Evolutionary conservation across 2,329 filamentous ascomycete species (phyloP), one percentile per base, ranked within the genome.

Genomic region (Hymenoscyphus fructigenus): DNA sequence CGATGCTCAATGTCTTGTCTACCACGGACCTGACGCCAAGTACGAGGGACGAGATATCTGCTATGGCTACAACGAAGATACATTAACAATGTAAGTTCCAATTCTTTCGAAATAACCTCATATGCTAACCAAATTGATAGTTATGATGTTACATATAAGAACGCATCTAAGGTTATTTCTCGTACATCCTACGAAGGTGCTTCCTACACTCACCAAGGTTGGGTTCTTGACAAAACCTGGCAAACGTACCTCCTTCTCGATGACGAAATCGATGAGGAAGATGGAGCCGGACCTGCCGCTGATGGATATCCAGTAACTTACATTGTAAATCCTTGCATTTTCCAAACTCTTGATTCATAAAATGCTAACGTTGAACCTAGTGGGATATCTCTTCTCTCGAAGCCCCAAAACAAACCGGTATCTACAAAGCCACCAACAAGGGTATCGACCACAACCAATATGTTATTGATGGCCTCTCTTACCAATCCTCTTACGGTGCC

Each of bases 191-290:
- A 84, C 72, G 77, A 79, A 17, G 82, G 82, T 55, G 81, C 80
- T 15, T 71, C 78, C 7, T 84, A 84, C 74, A 82, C 81, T 0
- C 82, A 84, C 69, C 82, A 84, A 71, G 82, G 82, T 34, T 78
- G 76, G 64, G 66, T 69, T 29, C 65, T 65, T 29, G 66, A 68
- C 47, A 59, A 32, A 26, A 38, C 53, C 26, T 34, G 29, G 26
- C 59, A 61, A 55, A 55, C 65, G 28, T 67, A 55, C 44, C 59
- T 67, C 20, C 57, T 68, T 34, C 61, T 68, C 4, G 65, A 67
- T 28, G 67, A 68, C 17, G 67, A 68, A 47, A 36, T 64, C 12
- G 83, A 86, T 64, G 84, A 86, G 75, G 63, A 69, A 3, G 72
- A 80, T 5, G 72, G 72, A 3, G 74, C 76, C 0, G 80, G 78